Evolutionary conservation across 2,329 filamentous ascomycete species (phyloP).

Genomic region (Venturia pyrina): DNA sequence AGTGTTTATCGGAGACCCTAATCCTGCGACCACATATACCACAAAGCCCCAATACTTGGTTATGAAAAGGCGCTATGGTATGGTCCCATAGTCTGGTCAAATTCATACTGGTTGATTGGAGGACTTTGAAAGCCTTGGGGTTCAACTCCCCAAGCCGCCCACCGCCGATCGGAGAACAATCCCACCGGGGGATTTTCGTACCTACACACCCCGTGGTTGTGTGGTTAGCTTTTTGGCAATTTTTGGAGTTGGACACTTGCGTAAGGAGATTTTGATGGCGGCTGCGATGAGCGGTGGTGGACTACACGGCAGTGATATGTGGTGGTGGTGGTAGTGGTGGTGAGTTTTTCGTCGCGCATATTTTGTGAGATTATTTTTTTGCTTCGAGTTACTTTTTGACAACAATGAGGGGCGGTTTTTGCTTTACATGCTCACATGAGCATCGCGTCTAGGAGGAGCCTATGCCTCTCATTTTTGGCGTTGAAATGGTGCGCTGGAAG

Average conservation of each 20-base stretch:
- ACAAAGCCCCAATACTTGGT: neutral
- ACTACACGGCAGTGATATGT: neutral
- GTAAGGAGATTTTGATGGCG: neutral
- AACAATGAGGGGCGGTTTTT: neutral
- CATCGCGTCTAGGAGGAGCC: neutral
- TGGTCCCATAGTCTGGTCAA: slow-evolving; percentile 1
- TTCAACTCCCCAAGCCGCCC: neutral
- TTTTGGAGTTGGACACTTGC: neutral
- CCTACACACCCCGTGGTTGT: neutral
- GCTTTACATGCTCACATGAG: neutral
- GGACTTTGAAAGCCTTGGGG: neutral
- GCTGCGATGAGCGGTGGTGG: neutral
- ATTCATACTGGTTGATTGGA: neutral
- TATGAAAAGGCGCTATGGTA: neutral
- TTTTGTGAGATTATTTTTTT: neutral
- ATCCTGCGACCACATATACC: neutral
- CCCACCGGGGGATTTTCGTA: neutral
- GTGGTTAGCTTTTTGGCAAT: neutral
- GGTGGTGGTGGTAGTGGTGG: neutral
- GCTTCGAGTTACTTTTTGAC: neutral
- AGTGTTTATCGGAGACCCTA: neutral
- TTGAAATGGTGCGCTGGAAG: no score
- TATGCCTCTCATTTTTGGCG: neutral
- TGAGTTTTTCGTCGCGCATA: neutral
- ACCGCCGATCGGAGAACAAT: neutral